Conservation (phyloP, 495 filamentous ascomycete species). For the Aspergillus mulundensis region DNA sequence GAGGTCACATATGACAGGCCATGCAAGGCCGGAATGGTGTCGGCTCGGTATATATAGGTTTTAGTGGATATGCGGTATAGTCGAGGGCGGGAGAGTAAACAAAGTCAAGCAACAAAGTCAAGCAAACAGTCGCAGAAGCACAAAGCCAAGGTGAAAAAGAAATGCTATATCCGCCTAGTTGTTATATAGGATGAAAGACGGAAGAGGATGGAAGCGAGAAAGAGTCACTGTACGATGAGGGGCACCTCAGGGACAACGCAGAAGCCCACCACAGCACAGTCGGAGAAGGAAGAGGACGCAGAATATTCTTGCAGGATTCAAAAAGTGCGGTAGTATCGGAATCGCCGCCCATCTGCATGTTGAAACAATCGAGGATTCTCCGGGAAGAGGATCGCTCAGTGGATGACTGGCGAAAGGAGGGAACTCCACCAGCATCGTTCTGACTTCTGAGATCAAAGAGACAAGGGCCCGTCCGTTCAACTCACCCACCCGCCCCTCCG, state of each 20-base stretch:
- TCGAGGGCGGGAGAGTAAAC: neutral
- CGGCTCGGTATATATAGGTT: neutral
- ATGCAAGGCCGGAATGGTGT: slow-evolving; percentile 13
- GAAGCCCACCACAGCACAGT: slow-evolving; percentile 15
- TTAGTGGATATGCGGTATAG: neutral
- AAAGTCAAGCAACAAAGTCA: neutral
- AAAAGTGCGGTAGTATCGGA: slow-evolving; percentile 14
- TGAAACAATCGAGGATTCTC: slow-evolving; percentile 8
- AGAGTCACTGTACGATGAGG: slow-evolving; percentile 13
- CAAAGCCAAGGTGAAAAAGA: neutral
- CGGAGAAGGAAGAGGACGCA: neutral
- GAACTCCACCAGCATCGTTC: neutral
- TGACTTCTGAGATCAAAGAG: slow-evolving; percentile 3
- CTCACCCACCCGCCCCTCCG: neutral
- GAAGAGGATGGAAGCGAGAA: neutral
- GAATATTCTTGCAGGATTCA: slow-evolving; percentile 9
- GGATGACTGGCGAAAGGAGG: slow-evolving; percentile 12
- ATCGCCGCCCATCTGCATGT: slow-evolving; percentile 18
- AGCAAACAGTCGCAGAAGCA: neutral
- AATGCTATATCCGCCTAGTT: neutral
- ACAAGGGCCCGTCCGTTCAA: neutral
- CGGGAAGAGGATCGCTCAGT: neutral
- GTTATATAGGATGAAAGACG: slow-evolving; percentile 3
- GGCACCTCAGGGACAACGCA: slow-evolving; percentile 19
- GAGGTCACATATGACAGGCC: slow-evolving; percentile 13